Evolutionary conservation across 441 rosid species (phyloP).

Genomic region (Oxalis stricta): DNA sequence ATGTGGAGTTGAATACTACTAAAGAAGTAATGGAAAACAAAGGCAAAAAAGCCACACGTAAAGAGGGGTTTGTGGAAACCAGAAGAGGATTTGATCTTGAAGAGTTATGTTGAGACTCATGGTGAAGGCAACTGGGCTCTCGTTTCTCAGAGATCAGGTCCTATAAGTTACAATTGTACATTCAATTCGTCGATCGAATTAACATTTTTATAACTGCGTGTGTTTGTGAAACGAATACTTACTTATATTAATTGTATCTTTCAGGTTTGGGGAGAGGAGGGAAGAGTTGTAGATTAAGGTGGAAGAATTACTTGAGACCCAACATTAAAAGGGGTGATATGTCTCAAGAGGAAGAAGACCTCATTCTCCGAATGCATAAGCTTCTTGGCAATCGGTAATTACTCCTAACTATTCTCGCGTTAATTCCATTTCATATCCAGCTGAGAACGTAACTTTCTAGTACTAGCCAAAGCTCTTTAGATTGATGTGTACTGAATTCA

Average conservation of each 20-base stretch:
- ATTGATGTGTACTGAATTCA: too few species aligned
- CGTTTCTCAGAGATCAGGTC: conserved; percentile 47
- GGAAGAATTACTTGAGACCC: conserved; percentile 28
- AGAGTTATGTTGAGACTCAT: conserved; percentile 36
- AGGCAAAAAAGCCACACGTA: conserved; percentile 20
- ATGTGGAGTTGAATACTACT: too few species aligned
- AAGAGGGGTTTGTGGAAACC: conserved; percentile 56
- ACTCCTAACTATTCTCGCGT: background rate
- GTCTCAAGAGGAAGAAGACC: conserved; percentile 24
- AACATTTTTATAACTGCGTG: too few species aligned
- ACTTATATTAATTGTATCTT: background rate
- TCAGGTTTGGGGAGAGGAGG: conserved; percentile 27
- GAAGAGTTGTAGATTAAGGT: conserved; percentile 27
- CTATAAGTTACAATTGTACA: background rate
- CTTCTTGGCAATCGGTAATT: conserved; percentile 27
- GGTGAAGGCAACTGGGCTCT: conserved; percentile 64
- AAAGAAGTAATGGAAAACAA: too few species aligned
- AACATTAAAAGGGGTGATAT: conserved; percentile 29
- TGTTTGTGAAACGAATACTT: too few species aligned
- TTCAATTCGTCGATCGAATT: too few species aligned
- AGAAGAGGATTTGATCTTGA: conserved; percentile 45
- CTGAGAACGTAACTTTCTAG: too few species aligned
- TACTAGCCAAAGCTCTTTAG: too few species aligned
- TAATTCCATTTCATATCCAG: too few species aligned
- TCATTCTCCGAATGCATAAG: conserved; percentile 24